These are phyloP conservation scores for Tremella yokohamensis DNA, from an alignment of 768 basidiomycete species.

Conservation along the genomic window DNA sequence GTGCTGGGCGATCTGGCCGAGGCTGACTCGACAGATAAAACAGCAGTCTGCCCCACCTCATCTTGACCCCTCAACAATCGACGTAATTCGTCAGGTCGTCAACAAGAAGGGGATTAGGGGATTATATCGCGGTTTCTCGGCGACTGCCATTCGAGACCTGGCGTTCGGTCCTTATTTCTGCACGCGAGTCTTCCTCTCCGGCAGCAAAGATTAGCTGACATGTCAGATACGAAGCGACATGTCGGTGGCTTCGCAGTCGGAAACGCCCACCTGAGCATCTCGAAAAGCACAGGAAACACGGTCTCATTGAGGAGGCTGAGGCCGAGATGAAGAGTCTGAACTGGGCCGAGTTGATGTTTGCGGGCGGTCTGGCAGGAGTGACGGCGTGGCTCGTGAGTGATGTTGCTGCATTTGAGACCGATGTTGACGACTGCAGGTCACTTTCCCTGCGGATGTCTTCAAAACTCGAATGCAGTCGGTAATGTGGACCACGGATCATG, in stretches of 20 bases:
- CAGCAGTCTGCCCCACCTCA: conserved; percentile 49
- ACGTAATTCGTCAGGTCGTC: conserved; percentile 61
- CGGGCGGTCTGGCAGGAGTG: conserved; percentile 73
- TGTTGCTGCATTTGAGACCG: neutral
- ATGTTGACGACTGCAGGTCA: conserved; percentile 50
- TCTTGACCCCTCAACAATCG: conserved; percentile 51
- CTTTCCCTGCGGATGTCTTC: conserved; percentile 84
- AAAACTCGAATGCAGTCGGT: conserved; percentile 78
- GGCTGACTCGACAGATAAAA: conserved; percentile 52
- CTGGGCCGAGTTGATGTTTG: conserved; percentile 64
- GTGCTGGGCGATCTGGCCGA: neutral
- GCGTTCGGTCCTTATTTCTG: conserved; percentile 85
- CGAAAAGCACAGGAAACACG: conserved; percentile 39
- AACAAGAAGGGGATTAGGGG: conserved; percentile 61
- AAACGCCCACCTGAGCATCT: conserved; percentile 21
- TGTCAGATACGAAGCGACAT: conserved; percentile 50
- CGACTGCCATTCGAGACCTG: conserved; percentile 71
- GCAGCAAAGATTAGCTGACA: neutral
- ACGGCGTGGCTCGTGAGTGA: conserved; percentile 63
- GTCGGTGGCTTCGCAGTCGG: conserved; percentile 43
- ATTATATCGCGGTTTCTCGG: conserved; percentile 70
- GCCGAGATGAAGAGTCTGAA: conserved; percentile 50
- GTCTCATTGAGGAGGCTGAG: conserved; percentile 55
- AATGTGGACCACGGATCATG: conserved; percentile 8
- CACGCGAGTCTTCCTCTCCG: conserved; percentile 54